These are phyloP conservation scores for Aspergillus texensis DNA, from an alignment of 2,329 filamentous ascomycete genomes.

Conservation along the genomic window DNA sequence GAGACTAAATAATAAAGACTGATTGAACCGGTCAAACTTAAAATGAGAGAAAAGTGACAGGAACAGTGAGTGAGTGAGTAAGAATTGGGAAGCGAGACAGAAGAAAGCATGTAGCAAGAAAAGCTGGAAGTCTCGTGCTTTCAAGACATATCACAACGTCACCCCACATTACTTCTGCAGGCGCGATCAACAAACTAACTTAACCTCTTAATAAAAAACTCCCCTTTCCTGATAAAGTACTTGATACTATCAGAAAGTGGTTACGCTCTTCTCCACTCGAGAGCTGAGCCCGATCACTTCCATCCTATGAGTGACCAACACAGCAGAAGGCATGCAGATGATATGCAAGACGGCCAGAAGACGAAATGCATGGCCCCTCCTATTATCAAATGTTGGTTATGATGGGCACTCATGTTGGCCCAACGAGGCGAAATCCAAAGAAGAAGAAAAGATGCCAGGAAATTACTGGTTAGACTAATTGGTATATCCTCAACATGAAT, in stretches of 20 bases:
- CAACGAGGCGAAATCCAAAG: background rate
- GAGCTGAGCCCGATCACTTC: background rate
- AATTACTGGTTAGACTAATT: background rate
- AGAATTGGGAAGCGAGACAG: background rate
- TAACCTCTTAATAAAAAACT: background rate
- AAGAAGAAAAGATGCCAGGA: background rate
- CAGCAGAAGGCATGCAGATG: background rate
- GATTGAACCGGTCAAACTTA: background rate
- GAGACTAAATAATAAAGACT: background rate
- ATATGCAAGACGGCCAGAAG: constrained; percentile 1
- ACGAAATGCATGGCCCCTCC: background rate
- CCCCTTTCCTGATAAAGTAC: background rate
- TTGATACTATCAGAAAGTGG: background rate
- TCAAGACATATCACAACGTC: constrained; percentile 7
- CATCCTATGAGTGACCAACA: background rate
- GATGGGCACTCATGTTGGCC: background rate
- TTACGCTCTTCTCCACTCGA: background rate
- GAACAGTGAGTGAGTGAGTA: background rate
- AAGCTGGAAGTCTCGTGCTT: background rate
- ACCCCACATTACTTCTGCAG: constrained; percentile 4
- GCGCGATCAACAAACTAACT: background rate
- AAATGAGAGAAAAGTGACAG: constrained; percentile 7
- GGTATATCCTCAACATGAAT: background rate
- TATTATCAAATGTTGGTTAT: background rate
- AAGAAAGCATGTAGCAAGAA: background rate